phyloP scores from a whole-genome alignment of 305 asterid species.

The Fraxinus sp. region DNA sequence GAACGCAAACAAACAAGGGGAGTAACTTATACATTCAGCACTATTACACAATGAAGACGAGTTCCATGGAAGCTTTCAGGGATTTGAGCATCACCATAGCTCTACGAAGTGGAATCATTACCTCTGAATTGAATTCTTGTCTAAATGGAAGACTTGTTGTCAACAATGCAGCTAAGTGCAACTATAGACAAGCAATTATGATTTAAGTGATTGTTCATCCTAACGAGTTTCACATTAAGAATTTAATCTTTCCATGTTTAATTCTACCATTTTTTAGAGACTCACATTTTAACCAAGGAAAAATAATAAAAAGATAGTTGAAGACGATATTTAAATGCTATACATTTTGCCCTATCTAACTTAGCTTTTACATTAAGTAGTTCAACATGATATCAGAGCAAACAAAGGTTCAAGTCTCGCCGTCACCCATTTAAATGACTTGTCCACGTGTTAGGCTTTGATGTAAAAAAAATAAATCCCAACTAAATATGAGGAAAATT shows the following conservation, averaged over 20 bases:
- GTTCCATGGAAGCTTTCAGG: neutral
- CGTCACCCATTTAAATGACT: neutral
- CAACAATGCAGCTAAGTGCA: neutral
- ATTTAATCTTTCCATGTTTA: constrained; percentile 13
- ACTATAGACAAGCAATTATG: constrained; percentile 3
- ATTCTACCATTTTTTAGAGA: constrained; percentile 11
- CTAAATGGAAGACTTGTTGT: neutral
- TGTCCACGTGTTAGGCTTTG: neutral
- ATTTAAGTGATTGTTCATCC: constrained; percentile 13
- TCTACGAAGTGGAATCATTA: neutral
- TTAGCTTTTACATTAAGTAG: neutral
- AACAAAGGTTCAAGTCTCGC: neutral
- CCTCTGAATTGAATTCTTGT: neutral
- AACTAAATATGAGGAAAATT: neutral
- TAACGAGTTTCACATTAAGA: constrained; percentile 5
- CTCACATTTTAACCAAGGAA: constrained; percentile 8
- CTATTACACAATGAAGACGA: neutral
- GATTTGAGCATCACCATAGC: constrained; percentile 1
- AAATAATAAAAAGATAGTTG: neutral
- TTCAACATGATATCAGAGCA: neutral
- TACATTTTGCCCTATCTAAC: neutral
- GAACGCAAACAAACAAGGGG: neutral
- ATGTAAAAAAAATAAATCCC: neutral
- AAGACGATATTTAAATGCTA: neutral
- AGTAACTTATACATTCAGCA: neutral